Percentiles rank a stretch among this genome's conserved stretches.
phyloP scores from a whole-genome alignment of 768 basidiomycete genomes.

The Porphyrellus cyaneotinctus region DNA sequence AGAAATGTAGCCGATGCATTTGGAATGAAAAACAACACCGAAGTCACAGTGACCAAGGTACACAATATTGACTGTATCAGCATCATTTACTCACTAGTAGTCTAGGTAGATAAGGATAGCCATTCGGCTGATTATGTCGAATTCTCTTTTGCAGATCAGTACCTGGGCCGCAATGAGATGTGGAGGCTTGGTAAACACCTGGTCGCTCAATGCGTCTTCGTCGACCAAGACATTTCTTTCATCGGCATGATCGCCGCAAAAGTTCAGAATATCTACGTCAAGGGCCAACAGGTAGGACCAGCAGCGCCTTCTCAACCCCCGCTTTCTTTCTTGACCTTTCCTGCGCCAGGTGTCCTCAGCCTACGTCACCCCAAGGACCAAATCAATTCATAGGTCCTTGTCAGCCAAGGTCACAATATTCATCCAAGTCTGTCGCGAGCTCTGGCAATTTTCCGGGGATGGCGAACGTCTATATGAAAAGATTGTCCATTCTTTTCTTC shows the following conservation, averaged over 20 bases:
- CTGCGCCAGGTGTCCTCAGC: conserved; percentile 71
- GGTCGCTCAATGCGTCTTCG: conserved; percentile 75
- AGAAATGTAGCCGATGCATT: conserved; percentile 70
- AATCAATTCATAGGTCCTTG: conserved; percentile 82
- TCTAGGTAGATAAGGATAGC: conserved; percentile 61
- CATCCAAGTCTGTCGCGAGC: conserved; percentile 92
- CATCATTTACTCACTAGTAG: conserved; percentile 11
- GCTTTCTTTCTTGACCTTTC: conserved; percentile 1
- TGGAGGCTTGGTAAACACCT: conserved; percentile 87
- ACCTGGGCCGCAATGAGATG: conserved; percentile 94
- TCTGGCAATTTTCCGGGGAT: conserved; percentile 96
- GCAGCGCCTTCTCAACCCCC: neutral
- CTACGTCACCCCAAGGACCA: conserved; percentile 76
- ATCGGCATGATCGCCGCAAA: conserved; percentile 80
- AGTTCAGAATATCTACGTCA: conserved; percentile 73
- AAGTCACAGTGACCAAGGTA: conserved; percentile 72
- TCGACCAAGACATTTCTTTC: conserved; percentile 81
- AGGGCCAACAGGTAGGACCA: conserved; percentile 54
- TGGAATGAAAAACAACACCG: conserved; percentile 63
- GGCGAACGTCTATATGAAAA: conserved; percentile 96
- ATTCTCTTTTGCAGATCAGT: conserved; percentile 91
- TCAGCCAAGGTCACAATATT: conserved; percentile 92
- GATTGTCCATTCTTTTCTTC: conserved; percentile 95
- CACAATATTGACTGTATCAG: neutral
- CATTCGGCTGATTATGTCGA: conserved; percentile 78